Evolutionary conservation across 257 asterid species (phyloP), one percentile per base, ranked within the genome.

Genomic region (Coffea canephora): DNA sequence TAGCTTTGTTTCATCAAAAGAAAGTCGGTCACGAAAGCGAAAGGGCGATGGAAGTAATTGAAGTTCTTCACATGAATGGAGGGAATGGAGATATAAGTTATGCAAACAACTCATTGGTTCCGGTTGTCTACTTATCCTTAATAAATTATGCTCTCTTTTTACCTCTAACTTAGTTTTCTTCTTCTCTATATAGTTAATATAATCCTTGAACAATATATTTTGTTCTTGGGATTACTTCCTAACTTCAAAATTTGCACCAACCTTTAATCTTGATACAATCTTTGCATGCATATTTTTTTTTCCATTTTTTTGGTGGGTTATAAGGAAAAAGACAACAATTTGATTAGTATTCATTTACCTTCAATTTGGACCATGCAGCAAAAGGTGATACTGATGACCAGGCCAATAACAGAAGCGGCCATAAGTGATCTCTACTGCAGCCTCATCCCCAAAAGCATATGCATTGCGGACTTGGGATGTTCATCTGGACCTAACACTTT

Each of bases 391-490:
- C 77, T 81, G 10, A 75, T 78, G 76, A 81, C 89, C 10, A 83
- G 69, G 71, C 48, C 85, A 50, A 67, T 86, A 55, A 41, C 78
- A 71, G 83, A 81, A 71, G 55, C 71, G 83, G 85, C 82, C 41
- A 75, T 83, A 21, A 41, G 48, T 8, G 76, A 66, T 31, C 82
- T 86, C 25, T 87, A 81, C 79, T 25, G 19, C 71, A 89, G 36
- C 70, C 74, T 62, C 13, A 34, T 16, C 8, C 77, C 83, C 0
- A 86, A 81, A 14, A 74, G 49, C 8, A 68, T 89, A 0, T 75
- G 87, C 77, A 83, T 93, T 50, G 96, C 93, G 0, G 97, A 91
- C n/a, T 69, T 91, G 86, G 97, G 96, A 3, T 91, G 97, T 52
- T 89, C 97, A 4, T 80, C 88, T 31, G 97, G 97, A 5, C 93